A percentile compares a stretch with the other conserved stretches of the same genome.
These are phyloP conservation scores for Erythrobasidium yunnanense DNA, from an alignment of 768 basidiomycete genomes.

Conservation along the genomic window DNA sequence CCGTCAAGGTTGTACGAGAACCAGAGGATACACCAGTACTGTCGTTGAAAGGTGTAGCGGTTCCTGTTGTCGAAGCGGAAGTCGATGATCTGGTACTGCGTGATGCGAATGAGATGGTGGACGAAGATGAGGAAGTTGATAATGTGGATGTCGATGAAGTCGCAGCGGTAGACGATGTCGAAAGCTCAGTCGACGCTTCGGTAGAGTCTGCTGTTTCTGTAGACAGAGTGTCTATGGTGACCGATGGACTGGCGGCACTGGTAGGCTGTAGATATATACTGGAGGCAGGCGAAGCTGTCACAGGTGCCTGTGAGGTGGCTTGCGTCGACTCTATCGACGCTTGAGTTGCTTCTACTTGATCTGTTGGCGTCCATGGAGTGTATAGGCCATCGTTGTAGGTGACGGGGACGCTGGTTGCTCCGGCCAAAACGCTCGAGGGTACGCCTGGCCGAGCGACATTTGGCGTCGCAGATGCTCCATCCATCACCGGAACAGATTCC, in stretches of 20 bases:
- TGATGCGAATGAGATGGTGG: background rate
- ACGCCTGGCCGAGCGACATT: background rate
- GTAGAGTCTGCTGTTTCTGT: too few relatives aligned
- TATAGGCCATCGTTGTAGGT: slow-evolving; percentile 20
- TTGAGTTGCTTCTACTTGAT: background rate
- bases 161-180: background rate
- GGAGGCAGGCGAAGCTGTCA: background rate
- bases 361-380: slow-evolving; percentile 9
- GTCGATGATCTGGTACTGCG: background rate
- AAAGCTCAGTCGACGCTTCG: background rate
- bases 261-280: slow-evolving; percentile 16
- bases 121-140: slow-evolving; percentile 1
- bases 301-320: too few relatives aligned
- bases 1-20: background rate
- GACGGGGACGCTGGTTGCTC: background rate
- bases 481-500: background rate
- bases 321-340: background rate
- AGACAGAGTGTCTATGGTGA: too few relatives aligned
- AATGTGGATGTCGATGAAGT: background rate
- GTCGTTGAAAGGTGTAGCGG: background rate
- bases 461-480: background rate
- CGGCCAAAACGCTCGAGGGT: background rate
- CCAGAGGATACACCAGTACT: too few relatives aligned
- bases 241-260: background rate
- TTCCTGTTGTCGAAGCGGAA: background rate